A percentile compares a stretch with the other conserved stretches of the same genome.
Conservation (phyloP, 2,329 filamentous ascomycete species). For the Colletotrichum phormii region DNA sequence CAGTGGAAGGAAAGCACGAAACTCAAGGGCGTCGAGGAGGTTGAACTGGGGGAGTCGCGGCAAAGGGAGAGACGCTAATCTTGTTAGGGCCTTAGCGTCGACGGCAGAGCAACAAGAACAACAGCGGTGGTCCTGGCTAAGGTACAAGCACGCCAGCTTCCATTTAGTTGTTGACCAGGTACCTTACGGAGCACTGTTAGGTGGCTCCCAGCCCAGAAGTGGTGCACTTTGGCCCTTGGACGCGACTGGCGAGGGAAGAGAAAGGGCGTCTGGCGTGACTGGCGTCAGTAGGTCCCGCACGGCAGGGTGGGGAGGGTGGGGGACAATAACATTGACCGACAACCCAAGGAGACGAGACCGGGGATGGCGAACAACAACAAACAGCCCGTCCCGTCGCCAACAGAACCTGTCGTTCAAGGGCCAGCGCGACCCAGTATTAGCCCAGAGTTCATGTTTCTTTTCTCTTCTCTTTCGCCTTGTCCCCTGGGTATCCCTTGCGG, state of each 20-base stretch:
- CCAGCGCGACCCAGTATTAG: not conserved
- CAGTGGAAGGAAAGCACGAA: not conserved
- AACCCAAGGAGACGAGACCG: not conserved
- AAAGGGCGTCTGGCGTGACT: conserved; percentile 7
- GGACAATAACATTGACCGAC: conserved; percentile 5
- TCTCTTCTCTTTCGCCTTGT: not conserved
- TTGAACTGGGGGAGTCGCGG: conserved; percentile 23
- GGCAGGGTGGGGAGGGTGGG: not conserved
- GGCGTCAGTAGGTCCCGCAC: not conserved
- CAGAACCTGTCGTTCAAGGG: not conserved
- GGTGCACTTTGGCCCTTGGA: not conserved
- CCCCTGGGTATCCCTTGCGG: not conserved
- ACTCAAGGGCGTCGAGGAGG: not conserved
- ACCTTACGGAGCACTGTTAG: not conserved
- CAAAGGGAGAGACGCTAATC: conserved; percentile 16
- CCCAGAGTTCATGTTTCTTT: not conserved
- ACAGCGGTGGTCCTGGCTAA: not conserved
- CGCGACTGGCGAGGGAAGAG: conserved; percentile 4
- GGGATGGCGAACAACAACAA: not conserved
- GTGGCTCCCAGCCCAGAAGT: not conserved
- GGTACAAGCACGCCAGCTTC: not conserved
- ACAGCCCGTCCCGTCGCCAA: conserved; percentile 7
- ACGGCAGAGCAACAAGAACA: conserved; percentile 33
- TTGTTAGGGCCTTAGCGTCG: conserved; percentile 13
- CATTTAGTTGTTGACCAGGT: no score